Percentiles rank a stretch among this genome's conserved stretches.
These are phyloP conservation scores for Geranium incanum DNA, from an alignment of 441 rosid species.

Conservation along the genomic window DNA sequence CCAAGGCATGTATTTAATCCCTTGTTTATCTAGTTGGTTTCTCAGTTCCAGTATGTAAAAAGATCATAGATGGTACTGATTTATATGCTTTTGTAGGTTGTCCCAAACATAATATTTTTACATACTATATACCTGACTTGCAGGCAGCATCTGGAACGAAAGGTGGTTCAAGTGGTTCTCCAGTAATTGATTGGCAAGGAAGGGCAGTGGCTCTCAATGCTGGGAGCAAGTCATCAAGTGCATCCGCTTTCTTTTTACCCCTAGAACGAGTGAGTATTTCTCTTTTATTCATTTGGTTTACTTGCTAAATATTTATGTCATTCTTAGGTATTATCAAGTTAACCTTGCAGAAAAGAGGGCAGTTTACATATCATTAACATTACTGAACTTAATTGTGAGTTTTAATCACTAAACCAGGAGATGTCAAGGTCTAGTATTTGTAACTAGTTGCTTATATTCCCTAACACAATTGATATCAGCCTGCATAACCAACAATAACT, in stretches of 20 bases:
- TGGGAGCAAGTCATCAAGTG: conserved; percentile 81
- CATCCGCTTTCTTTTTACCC: conserved; percentile 88
- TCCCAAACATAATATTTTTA: conserved; percentile 9
- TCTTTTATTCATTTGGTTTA: conserved; percentile 13
- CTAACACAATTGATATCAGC: not conserved
- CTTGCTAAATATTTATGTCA: conserved; percentile 12
- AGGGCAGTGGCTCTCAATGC: conserved; percentile 97
- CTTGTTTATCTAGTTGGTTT: not conserved
- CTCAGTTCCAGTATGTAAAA: not conserved
- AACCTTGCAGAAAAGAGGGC: not conserved
- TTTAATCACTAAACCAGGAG: not conserved
- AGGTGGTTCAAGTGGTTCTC: conserved; percentile 99
- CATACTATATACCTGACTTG: conserved; percentile 15
- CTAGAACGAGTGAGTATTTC: conserved; percentile 58
- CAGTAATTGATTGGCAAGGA: conserved; percentile 93
- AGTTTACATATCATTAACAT: not conserved
- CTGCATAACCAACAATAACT: not conserved
- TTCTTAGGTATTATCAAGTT: conserved; percentile 11
- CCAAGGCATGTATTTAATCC: not conserved
- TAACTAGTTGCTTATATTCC: not conserved
- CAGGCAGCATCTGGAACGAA: conserved; percentile 98
- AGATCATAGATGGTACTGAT: not conserved
- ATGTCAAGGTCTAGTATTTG: conserved; percentile 3
- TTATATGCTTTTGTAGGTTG: conserved; percentile 1
- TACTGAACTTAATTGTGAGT: not conserved